Base-by-base conservation (phyloP, 2,329 filamentous ascomycete species). In the Mycosphaerella sp. region DNA sequence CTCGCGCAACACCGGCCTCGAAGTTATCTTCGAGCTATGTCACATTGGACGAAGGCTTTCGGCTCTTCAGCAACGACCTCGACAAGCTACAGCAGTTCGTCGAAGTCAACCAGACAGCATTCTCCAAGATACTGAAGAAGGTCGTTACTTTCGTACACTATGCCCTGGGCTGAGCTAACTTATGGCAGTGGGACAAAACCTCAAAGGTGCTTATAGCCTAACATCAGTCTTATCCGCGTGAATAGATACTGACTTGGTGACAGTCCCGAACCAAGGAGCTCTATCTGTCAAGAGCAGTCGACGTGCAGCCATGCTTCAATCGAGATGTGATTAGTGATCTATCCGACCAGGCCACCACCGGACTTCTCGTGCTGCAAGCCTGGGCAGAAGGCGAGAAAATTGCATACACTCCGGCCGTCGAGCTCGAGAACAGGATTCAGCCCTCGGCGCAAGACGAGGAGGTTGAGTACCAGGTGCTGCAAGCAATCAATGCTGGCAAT, bases 101-200 rank as follows among this genome's bases (percentile, higher is more conserved):
- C 61, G 92, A 97, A 71, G 88, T 97, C 69, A 98, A 98, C 69
- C 92, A 93, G 66, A 96, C 89, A 1, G 93, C 91, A 12, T 96
- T 97, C 70, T 96, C 92, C 29, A 98, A 98, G 72, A 98, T 98
- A 56, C 76, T 98, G 60, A 98, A 98, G 75, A 98, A 98, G 80
- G 82, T 84, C 67, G 70, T 64, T 48, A 53, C 21, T 55, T 55
- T 54, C 51, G 45, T 57, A 12, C 52, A 51, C 43, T 48, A 43
- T 51, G 53, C 38, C 38, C 48, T 55, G 56, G 53, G 64, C 54
- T 62, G 39, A 55, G 66, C 74, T 77, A 66, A 74, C 73, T 48
- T 60, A 53, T 59, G 54, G 50, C 68, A 84, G 81, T 98, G 93
- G 93, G 93, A 98, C 74, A 98, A 98, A 80, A 96, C 91, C 1